phyloP scores from a whole-genome alignment of 371 early-diverging fungal species.

The Actinomortierella wolfii region DNA sequence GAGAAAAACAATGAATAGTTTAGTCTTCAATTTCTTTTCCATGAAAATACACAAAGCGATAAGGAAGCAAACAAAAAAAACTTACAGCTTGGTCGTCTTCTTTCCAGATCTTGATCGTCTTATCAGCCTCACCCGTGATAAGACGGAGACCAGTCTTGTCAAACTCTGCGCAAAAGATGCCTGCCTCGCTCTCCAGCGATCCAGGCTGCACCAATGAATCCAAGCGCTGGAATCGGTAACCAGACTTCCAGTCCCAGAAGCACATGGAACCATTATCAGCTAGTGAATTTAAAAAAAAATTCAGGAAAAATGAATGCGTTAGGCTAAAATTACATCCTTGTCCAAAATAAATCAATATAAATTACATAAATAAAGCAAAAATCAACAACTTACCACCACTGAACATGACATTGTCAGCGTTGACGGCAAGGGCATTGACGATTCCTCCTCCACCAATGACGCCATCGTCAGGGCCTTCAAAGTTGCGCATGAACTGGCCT shows the following conservation, averaged over 20 bases:
- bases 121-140: constrained; percentile 98
- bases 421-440: constrained; percentile 87
- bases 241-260: constrained; percentile 97
- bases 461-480: constrained; percentile 74
- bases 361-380: too few species aligned
- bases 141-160: constrained; percentile 93
- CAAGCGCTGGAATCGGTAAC: constrained; percentile 90
- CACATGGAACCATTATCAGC: constrained; percentile 94
- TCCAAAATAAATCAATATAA: too few species aligned
- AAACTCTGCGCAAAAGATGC: constrained; percentile 93
- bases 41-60: neutral
- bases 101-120: constrained; percentile 97
- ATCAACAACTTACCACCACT: constrained; percentile 72
- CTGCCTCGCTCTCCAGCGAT: constrained; percentile 95
- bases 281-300: constrained; percentile 22
- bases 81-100: constrained; percentile 75
- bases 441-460: constrained; percentile 61
- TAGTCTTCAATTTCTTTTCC: neutral
- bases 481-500: constrained; percentile 93
- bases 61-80: neutral
- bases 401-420: constrained; percentile 91
- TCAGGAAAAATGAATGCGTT: neutral
- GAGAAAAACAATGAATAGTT: neutral
- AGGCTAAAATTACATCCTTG: too few species aligned
- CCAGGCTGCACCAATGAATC: constrained; percentile 92